Evolutionary conservation across 768 basidiomycete genomes (phyloP), one percentile per base, ranked within the genome.

Genomic region (Pisolithus orientalis): DNA sequence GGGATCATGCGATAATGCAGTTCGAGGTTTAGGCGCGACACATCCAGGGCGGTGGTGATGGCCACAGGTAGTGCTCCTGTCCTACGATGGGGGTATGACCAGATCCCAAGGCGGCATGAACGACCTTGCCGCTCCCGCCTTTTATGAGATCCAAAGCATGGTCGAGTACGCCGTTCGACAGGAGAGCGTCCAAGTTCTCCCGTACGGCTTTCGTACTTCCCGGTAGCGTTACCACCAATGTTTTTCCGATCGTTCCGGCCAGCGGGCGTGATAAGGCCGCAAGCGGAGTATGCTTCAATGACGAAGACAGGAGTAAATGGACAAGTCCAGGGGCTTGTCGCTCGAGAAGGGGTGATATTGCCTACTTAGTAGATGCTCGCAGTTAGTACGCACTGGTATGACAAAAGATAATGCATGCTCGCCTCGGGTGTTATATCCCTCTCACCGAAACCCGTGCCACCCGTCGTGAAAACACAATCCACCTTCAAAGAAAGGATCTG

Each of bases 391-490:
- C 17, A 7, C 27, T 5, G 16, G 10, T 45, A 28, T 5, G 44
- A 11, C 16, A 24, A n/a, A 45, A 45, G 25, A 14, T 8, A 6
- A 29, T 4, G 44, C 24, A 27, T 49, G 8, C 5, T 44, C 45
- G 88, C 91, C 78, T 95, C 90, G 38, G 92, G 92, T 4, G 92
- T 95, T 42, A 75, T 70, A 67, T 95, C 92, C 57, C 87, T 72
- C 29, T 79, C 72, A 1, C 90, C 87, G 61, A 93, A 92, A 6
- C 92, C 92, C 0, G 92, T 95, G 5, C 92, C 92, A 16, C 92
- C 92, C 0, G 87, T 88, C 6, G 89, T 88, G 56, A 95, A 72
- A 53, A 93, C 77, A 78, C 83, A 84, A 63, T 91, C 84, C 13
- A 85, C 70, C 72, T 5, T 71, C 64, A 2, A 66, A 62, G 38